These are phyloP conservation scores for Protomyces pachydermus DNA, from an alignment of 1,139 yeast genomes.

Conservation along the genomic window DNA sequence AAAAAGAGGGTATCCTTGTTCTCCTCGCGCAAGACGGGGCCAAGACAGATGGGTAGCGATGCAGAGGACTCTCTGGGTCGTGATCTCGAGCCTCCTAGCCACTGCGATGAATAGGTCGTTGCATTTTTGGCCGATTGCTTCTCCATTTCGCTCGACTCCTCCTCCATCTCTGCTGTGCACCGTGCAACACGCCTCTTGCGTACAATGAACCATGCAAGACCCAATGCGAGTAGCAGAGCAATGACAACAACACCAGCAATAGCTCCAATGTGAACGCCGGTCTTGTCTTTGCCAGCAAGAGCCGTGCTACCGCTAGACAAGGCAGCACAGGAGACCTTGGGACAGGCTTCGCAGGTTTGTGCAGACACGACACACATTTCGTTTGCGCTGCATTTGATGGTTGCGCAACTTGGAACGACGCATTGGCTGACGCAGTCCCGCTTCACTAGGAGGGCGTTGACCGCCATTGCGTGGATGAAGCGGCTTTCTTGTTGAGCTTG, in stretches of 20 bases:
- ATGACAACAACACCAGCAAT: conserved; percentile 17
- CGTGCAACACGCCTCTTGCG: no score
- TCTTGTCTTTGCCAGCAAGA: not conserved
- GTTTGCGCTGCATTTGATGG: conserved; percentile 4
- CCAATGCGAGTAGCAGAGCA: not conserved
- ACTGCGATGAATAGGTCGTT: no score
- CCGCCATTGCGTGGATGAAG: no score
- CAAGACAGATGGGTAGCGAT: conserved; percentile 13
- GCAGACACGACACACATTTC: conserved; percentile 13
- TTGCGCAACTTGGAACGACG: conserved; percentile 14
- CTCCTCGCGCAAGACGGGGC: not conserved
- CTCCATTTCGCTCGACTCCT: no score
- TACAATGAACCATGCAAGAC: not conserved
- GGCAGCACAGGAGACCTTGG: conserved; percentile 18
- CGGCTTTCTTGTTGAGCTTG: no score
- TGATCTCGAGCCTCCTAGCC: no score
- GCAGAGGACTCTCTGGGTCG: not conserved
- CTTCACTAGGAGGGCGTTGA: not conserved
- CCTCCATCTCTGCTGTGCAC: no score
- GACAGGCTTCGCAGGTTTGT: conserved; percentile 19
- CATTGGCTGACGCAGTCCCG: conserved; percentile 19
- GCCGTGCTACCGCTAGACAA: not conserved
- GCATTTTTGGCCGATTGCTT: no score
- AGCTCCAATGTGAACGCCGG: conserved; percentile 10
- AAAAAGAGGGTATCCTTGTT: conserved; percentile 3